Base-by-base conservation (phyloP, 495 filamentous ascomycete genomes). In the Penicillium ochrochloron region DNA sequence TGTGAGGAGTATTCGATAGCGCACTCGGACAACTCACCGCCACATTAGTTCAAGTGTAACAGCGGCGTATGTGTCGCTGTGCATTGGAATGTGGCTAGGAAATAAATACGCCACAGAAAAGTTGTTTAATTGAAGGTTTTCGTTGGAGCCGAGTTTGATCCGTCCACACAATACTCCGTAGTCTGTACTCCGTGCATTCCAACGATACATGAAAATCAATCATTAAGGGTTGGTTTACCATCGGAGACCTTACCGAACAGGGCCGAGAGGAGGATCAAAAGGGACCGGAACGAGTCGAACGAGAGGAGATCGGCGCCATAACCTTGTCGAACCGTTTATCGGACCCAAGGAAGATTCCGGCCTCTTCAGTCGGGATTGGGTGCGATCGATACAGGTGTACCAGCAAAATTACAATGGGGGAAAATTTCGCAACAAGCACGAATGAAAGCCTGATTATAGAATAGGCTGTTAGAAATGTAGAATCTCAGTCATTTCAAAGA, bases 281-380 rank as follows among this genome's bases (percentile, higher is more conserved):
- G 41, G 42, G 37, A 44, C 61, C 33, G 50, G 35, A 64, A 66
- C 19, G 37, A 53, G 46, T 52, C 37, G 56, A 34, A 46, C 48
- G 33, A 62, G 56, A 46, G 39, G 25, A 50, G 55, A 64, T 61
- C 59, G 59, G 50, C 62, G 42, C 33, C 27, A 21, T 37, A 68
- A 62, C 54, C 52, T 60, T 59, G 66, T 57, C 42, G 33, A 60
- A 65, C 66, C 57, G 51, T 63, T 68, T 56, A 59, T 68, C 62
- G 62, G 62, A 23, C 12, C 33, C 58, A 58, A 64, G 51, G 48
- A 31, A 41, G 23, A 48, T 23, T 41, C 51, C 56, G 59, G 63
- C 37, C 31, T 27, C 53, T 12, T 12, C 15, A 7, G 29, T 27
- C 42, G 56, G 62, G 50, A 59, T 34, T 55, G 50, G 34, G 50